These are phyloP conservation scores for Arthroderma uncinatum DNA, from an alignment of 2,329 filamentous ascomycete species.

Conservation along the genomic window DNA sequence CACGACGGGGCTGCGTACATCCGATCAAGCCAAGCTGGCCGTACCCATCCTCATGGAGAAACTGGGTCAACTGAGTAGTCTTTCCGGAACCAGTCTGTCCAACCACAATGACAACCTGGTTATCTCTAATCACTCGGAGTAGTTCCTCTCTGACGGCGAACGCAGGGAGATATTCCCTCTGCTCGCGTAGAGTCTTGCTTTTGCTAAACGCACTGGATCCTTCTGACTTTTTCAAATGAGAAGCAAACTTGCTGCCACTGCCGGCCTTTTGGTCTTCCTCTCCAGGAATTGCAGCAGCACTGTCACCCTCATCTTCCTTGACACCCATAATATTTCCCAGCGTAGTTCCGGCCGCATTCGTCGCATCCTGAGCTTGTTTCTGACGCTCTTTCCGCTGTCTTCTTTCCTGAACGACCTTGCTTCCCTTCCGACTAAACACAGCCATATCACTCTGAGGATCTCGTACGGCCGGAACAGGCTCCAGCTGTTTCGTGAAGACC, in stretches of 20 bases:
- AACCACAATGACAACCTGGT: conserved; percentile 93
- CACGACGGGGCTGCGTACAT: conserved; percentile 90
- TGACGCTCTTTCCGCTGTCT: conserved; percentile 87
- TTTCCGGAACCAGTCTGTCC: conserved; percentile 97
- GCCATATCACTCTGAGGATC: conserved; percentile 98
- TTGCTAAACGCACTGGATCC: conserved; percentile 85
- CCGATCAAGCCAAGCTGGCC: conserved; percentile 80
- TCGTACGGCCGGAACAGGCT: conserved; percentile 83
- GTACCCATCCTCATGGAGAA: conserved; percentile 91
- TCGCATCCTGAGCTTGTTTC: conserved; percentile 89
- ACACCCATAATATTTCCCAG: conserved; percentile 92
- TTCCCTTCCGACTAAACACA: conserved; percentile 91
- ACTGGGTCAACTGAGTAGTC: conserved; percentile 94
- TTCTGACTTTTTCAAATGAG: conserved; percentile 78
- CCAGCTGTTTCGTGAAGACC: conserved; percentile 93
- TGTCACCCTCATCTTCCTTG: conserved; percentile 81
- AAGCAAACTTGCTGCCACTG: conserved; percentile 67
- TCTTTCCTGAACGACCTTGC: conserved; percentile 80
- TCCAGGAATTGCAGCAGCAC: conserved; percentile 63
- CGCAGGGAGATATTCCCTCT: conserved; percentile 84
- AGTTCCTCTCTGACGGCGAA: conserved; percentile 94
- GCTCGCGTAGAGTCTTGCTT: conserved; percentile 79
- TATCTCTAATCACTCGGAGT: conserved; percentile 82
- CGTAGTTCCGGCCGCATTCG: conserved; percentile 80
- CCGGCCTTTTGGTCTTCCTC: conserved; percentile 55